A percentile compares a stretch with the other conserved stretches of the same genome.
phyloP scores from a whole-genome alignment of 164 flowering plant species.

The Vitis cinerea region DNA sequence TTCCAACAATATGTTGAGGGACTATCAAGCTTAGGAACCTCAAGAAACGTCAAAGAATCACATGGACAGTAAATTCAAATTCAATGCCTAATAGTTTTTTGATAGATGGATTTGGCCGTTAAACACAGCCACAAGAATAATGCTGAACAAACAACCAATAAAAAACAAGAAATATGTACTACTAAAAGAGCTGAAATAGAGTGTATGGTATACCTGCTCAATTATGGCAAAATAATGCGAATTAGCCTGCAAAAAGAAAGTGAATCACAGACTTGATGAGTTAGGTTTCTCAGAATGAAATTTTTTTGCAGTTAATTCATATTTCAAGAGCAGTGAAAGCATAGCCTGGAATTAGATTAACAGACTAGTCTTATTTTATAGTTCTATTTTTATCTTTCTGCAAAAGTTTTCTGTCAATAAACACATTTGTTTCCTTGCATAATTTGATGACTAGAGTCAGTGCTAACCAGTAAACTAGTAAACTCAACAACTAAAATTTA shows the following conservation, averaged over 20 bases:
- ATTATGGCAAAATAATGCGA: constrained; percentile 82
- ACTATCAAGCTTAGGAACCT: no score
- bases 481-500: no score
- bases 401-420: background rate
- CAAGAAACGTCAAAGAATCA: no score
- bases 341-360: background rate
- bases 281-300: background rate
- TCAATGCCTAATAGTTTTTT: no score
- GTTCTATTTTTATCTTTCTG: background rate
- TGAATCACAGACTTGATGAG: background rate
- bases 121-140: no score
- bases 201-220: constrained; percentile 66
- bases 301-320: background rate
- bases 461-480: background rate
- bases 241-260: constrained; percentile 50
- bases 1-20: no score
- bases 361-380: background rate
- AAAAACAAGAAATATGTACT: background rate
- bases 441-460: background rate
- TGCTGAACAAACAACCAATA: background rate
- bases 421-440: background rate
- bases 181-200: background rate
- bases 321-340: background rate
- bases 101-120: no score
- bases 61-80: no score